Percentiles rank a stretch among this genome's conserved stretches.
phyloP scores from a whole-genome alignment of 164 flowering plant genomes.

The Liquidambar formosana region DNA sequence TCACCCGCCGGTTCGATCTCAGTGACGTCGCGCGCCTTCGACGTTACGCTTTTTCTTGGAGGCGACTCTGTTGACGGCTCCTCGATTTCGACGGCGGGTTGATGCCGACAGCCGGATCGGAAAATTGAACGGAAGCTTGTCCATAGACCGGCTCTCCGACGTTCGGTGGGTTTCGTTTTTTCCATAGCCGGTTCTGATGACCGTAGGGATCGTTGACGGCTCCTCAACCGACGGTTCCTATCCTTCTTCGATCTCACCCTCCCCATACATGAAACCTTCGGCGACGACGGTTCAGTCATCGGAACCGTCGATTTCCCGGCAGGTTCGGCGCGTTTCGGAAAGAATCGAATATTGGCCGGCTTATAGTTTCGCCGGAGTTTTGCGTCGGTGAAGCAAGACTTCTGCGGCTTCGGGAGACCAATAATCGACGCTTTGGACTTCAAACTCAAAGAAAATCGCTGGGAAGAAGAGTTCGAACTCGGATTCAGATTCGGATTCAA shows the following conservation, averaged over 20 bases:
- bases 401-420: constrained; percentile 66
- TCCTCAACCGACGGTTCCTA: constrained; percentile 24
- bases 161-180: constrained; percentile 8
- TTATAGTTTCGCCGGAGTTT: constrained; percentile 30
- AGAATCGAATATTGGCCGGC: constrained; percentile 29
- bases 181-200: background rate
- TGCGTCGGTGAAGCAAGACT: constrained; percentile 28
- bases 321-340: constrained; percentile 50
- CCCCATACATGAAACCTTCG: constrained; percentile 85
- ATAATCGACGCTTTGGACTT: constrained; percentile 56
- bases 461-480: constrained; percentile 39
- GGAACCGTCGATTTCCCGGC: constrained; percentile 28
- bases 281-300: constrained; percentile 65
- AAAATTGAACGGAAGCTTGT: constrained; percentile 20
- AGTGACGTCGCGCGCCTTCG: background rate
- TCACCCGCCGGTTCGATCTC: constrained; percentile 18
- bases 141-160: constrained; percentile 22
- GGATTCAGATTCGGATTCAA: constrained; percentile 25
- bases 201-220: constrained; percentile 16
- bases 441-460: constrained; percentile 40
- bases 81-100: background rate
- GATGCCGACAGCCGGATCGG: constrained; percentile 7
- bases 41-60: constrained; percentile 18
- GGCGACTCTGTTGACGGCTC: constrained; percentile 17
- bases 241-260: constrained; percentile 67